phyloP scores from a whole-genome alignment of 1,284 basidiomycete genomes.

The Boletus nobilissimus region DNA sequence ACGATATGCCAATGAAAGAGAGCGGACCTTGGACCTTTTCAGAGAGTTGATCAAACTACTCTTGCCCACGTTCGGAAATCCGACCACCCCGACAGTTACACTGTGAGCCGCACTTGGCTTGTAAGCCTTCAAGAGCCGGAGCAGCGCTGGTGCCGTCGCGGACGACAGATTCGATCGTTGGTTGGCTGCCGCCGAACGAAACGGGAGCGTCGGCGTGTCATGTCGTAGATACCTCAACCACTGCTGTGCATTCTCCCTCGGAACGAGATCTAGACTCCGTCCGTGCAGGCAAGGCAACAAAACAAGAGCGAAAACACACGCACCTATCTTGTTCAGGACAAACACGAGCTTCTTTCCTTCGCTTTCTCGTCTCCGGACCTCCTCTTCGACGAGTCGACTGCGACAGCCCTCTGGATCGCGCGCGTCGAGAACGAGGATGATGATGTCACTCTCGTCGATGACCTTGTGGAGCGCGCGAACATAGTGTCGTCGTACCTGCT shows the following conservation, averaged over 20 bases:
- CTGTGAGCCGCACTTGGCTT: conserved; percentile 75
- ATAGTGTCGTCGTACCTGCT: conserved; percentile 75
- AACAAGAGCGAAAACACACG: conserved; percentile 37
- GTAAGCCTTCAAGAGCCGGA: conserved; percentile 93
- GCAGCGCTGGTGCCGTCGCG: conserved; percentile 80
- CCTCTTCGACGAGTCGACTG: conserved; percentile 89
- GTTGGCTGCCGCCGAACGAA: conserved; percentile 85
- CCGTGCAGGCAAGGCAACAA: too few relatives aligned
- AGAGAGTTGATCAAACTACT: conserved; percentile 95
- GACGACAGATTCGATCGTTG: conserved; percentile 86
- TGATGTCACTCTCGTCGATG: conserved; percentile 91
- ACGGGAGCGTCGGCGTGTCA: conserved; percentile 92
- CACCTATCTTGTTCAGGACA: conserved; percentile 93
- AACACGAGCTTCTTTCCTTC: conserved; percentile 91
- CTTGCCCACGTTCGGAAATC: conserved; percentile 98
- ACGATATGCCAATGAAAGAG: conserved; percentile 31
- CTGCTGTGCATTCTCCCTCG: conserved; percentile 86
- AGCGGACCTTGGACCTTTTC: conserved; percentile 82
- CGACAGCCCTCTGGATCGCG: conserved; percentile 92
- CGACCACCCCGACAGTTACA: conserved; percentile 93
- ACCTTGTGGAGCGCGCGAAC: conserved; percentile 88
- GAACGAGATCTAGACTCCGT: conserved; percentile 81
- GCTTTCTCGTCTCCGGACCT: conserved; percentile 83
- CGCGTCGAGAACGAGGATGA: conserved; percentile 90
- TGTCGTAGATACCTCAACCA: conserved; percentile 94